Percentiles rank a stretch among this genome's conserved stretches.
Evolutionary conservation across 305 asterid genomes (phyloP).

Genomic region (Rubia tinctorum): DNA sequence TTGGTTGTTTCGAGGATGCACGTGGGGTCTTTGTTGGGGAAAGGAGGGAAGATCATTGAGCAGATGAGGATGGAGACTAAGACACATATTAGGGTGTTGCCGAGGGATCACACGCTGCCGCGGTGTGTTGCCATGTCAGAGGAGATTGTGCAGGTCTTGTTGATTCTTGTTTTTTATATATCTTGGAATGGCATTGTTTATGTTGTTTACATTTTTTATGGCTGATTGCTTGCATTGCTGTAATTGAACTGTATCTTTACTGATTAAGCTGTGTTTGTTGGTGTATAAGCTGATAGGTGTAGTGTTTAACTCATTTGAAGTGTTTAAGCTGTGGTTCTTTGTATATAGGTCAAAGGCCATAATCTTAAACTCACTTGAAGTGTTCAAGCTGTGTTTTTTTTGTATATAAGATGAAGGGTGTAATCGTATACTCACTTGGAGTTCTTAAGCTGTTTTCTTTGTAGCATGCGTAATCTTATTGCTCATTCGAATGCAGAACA

Average conservation of each 20-base stretch:
- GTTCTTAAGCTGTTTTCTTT: no score
- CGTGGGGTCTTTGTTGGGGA: slow-evolving; percentile 88
- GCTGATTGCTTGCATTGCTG: background rate
- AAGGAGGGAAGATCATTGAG: slow-evolving; percentile 95
- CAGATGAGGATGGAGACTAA: slow-evolving; percentile 88
- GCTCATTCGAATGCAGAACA: no score
- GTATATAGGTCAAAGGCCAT: background rate
- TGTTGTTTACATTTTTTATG: background rate
- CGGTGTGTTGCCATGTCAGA: slow-evolving; percentile 82
- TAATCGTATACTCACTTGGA: background rate
- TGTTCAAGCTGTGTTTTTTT: background rate
- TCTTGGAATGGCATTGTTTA: background rate
- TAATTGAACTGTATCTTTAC: background rate
- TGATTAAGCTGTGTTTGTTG: background rate
- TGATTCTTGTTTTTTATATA: background rate
- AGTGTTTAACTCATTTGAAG: background rate
- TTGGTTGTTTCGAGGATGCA: slow-evolving; percentile 85
- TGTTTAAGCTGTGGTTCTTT: background rate
- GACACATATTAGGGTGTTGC: slow-evolving; percentile 84
- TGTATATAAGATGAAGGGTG: background rate
- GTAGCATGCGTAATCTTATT: no score
- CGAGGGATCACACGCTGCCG: slow-evolving; percentile 73
- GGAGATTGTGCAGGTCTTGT: slow-evolving; percentile 95
- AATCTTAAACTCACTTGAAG: background rate
- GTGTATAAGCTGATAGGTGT: background rate